Conservation (phyloP, 192 early-diverging fungal species). For the Backusella psychrophila region DNA sequence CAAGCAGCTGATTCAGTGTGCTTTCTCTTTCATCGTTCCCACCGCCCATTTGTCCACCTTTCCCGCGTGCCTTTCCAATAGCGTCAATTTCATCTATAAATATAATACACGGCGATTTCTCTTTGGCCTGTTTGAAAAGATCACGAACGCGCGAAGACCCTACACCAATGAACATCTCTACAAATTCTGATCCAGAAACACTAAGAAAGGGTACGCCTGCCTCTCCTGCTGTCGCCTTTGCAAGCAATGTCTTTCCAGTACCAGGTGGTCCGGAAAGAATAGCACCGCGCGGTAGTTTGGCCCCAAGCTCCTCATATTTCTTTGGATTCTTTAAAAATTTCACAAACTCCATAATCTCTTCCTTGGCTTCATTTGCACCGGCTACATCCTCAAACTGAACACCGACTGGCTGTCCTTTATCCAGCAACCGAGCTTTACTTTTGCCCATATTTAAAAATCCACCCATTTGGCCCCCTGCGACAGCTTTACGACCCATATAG, state of each 20-base stretch:
- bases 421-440: constrained; percentile 91
- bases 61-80: constrained; percentile 95
- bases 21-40: constrained; percentile 98
- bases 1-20: constrained; percentile 96
- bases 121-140: constrained; percentile 95
- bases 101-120: constrained; percentile 96
- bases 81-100: constrained; percentile 99
- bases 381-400: constrained; percentile 99
- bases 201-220: constrained; percentile 96
- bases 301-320: constrained; percentile 88
- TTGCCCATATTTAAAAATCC: constrained; percentile 97
- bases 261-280: constrained; percentile 91
- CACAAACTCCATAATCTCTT: constrained; percentile 99
- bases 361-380: constrained; percentile 98
- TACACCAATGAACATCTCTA: constrained; percentile 99
- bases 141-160: constrained; percentile 93
- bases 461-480: constrained; percentile 50
- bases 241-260: constrained; percentile 96
- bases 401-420: constrained; percentile 91
- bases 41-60: constrained; percentile 71
- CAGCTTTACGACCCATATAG: constrained; percentile 79
- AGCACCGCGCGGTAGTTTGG: constrained; percentile 99
- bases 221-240: constrained; percentile 99
- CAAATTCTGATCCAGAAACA: constrained; percentile 98
- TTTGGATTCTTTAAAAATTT: constrained; percentile 96